Conservation (phyloP, 2,329 filamentous ascomycete genomes). For the Cladosporium oxysporum region DNA sequence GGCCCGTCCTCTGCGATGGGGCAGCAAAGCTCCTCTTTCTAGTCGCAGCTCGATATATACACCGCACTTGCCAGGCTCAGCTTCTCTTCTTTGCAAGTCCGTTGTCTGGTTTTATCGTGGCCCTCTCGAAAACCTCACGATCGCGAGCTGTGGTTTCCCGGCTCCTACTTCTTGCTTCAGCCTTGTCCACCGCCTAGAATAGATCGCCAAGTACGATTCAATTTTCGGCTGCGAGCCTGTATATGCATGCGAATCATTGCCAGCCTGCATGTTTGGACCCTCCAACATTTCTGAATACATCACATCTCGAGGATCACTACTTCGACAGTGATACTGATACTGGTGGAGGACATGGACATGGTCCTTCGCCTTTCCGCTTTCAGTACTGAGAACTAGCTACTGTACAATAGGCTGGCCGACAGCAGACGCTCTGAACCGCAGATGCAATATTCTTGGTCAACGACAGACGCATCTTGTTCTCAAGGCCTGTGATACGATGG, state of each 20-base stretch:
- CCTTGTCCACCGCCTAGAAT: background rate
- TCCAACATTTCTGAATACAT: background rate
- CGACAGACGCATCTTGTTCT: background rate
- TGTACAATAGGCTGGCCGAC: background rate
- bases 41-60: background rate
- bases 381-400: background rate
- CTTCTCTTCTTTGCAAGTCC: background rate
- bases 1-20: background rate
- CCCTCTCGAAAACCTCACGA: background rate
- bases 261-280: background rate
- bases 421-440: background rate
- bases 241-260: background rate
- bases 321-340: background rate
- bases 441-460: background rate
- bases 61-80: background rate
- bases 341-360: background rate
- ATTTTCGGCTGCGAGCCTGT: background rate
- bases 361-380: background rate
- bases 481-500: background rate
- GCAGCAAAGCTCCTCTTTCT: background rate
- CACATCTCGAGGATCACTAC: background rate
- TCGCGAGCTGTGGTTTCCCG: background rate
- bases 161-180: background rate
- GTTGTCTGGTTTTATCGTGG: background rate
- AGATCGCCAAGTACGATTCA: background rate